A percentile compares a stretch with the other conserved stretches of the same genome.
Evolutionary conservation across 345 rosid species (phyloP).

Genomic region (Salix udensis): DNA sequence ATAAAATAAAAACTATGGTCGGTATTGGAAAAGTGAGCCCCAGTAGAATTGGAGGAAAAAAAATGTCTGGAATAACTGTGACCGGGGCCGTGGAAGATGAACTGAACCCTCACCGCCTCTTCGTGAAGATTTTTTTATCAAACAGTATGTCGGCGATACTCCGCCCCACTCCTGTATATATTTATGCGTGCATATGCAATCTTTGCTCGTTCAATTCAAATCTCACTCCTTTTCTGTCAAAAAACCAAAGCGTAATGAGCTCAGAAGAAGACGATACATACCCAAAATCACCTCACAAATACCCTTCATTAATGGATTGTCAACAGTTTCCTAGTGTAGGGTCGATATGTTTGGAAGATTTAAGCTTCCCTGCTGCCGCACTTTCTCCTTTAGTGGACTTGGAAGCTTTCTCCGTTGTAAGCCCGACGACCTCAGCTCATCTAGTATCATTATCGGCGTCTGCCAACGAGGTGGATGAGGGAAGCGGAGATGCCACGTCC

Average conservation of each 20-base stretch:
- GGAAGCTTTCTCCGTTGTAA: conserved; percentile 18
- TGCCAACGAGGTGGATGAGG: background rate
- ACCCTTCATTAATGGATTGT: conserved; percentile 7
- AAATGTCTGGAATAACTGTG: conserved; percentile 9
- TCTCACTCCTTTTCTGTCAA: background rate
- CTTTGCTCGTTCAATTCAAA: no score
- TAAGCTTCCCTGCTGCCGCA: conserved; percentile 27
- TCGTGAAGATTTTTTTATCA: conserved; percentile 35
- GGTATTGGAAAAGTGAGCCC: background rate
- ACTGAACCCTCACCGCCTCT: conserved; percentile 41
- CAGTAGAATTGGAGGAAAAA: background rate
- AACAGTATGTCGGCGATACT: conserved; percentile 49
- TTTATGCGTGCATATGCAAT: no score
- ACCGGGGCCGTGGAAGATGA: conserved; percentile 19
- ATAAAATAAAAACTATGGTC: no score
- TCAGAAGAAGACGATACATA: conserved; percentile 23
- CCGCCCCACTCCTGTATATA: no score
- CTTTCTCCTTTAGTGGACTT: conserved; percentile 19
- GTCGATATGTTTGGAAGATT: conserved; percentile 24
- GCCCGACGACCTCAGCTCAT: background rate
- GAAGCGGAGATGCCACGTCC: conserved; percentile 29
- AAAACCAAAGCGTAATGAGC: conserved; percentile 17
- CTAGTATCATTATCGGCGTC: no score
- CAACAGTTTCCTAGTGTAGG: conserved; percentile 19
- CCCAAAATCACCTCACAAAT: conserved; percentile 22